Base-by-base conservation (phyloP, 192 early-diverging fungal species). In the Umbelopsis isabellina region DNA sequence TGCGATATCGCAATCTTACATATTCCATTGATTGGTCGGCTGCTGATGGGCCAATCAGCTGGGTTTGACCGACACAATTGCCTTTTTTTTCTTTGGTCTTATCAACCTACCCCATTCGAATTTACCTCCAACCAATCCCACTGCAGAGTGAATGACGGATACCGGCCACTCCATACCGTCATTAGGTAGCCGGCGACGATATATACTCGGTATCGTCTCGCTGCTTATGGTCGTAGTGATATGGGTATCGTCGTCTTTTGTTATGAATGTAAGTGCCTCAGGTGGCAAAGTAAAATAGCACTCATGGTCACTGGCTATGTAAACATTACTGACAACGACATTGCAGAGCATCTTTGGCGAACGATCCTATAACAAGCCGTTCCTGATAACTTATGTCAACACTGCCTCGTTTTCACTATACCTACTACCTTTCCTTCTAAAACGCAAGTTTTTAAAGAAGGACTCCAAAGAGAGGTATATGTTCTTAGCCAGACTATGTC, bases 371-470 rank as follows among this genome's bases (percentile, higher is more conserved):
- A 87, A 89, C 78, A 88, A 85, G 49, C 91, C 93, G 3, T 92
- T 93, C 71, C 82, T 92, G 33, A 83, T 94, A 35, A 94, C 93
- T 12, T 94, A 91, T 78, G 48, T 91, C 47, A 93, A 91, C 79
- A 93, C 91, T 0, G 82, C 87, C 4, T 84, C 91, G 0, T 93
- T 94, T 76, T 88, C 91, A 20, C 66, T 94, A 4, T 93, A 94
- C 48, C 81, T 94, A 12, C 47, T 88, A 10, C 79, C 77, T 0
- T 69, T 78, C 33, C 27, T 83, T 8, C 74, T 80, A 18, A 53
- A 68, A 67, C 48, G 48, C 13, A 49, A 27, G 23, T 16, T 30
- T 25, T 25, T 30, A 44, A 66, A 70, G 22, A 51, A 48, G 46
- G 49, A 46, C 2, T 18, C 33, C 49, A 70, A 48, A 22, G 52